phyloP scores from a whole-genome alignment of 1,284 basidiomycete genomes.

The Ustilago crameri region DNA sequence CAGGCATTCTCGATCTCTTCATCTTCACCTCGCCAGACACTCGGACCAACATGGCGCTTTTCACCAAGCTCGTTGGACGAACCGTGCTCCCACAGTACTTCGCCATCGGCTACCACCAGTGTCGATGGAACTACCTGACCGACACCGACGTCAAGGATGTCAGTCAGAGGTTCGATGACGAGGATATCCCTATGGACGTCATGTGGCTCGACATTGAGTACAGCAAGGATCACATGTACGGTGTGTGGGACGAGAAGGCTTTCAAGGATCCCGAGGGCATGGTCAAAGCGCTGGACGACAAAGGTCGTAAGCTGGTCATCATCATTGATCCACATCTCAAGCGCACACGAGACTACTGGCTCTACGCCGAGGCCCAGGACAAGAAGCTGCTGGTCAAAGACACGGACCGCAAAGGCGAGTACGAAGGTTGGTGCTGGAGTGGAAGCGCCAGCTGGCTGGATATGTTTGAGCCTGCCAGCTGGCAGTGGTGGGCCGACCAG shows the following conservation, averaged over 20 bases:
- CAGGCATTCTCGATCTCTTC: constrained; percentile 93
- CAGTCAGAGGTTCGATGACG: constrained; percentile 86
- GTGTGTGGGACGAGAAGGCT: constrained; percentile 90
- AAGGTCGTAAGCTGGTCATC: constrained; percentile 94
- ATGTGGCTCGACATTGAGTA: constrained; percentile 98
- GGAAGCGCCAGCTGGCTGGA: constrained; percentile 96
- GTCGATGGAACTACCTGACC: constrained; percentile 97
- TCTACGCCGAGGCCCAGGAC: constrained; percentile 86
- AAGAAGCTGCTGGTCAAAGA: constrained; percentile 84
- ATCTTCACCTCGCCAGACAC: constrained; percentile 89
- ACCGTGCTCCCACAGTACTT: constrained; percentile 88
- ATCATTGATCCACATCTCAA: constrained; percentile 98
- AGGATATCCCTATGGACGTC: constrained; percentile 93
- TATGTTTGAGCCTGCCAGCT: constrained; percentile 89
- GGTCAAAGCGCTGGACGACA: constrained; percentile 85
- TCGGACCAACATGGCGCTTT: constrained; percentile 83
- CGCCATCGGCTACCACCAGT: constrained; percentile 95
- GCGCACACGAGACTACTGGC: constrained; percentile 80
- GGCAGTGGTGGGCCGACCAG: constrained; percentile 82
- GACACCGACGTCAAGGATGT: constrained; percentile 89
- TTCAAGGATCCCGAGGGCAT: constrained; percentile 96
- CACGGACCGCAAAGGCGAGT: constrained; percentile 79
- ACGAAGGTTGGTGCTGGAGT: constrained; percentile 98
- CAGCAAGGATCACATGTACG: constrained; percentile 92
- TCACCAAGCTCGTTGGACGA: constrained; percentile 84